Conservation (phyloP, 2,329 filamentous ascomycete species). For the Fusarium algeriense region DNA sequence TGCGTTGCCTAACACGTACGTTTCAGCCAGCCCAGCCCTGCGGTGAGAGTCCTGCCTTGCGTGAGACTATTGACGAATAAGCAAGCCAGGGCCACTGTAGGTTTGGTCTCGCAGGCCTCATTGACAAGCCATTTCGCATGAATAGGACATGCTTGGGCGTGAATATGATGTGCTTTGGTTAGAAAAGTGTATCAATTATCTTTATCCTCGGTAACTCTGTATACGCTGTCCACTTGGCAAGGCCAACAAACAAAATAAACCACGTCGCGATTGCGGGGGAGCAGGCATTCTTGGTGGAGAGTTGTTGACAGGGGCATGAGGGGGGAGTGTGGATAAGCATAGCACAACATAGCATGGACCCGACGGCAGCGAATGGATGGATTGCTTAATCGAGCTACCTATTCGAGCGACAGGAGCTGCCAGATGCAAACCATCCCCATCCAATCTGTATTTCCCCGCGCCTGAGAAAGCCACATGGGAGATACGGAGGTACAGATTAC, state of each 20-base stretch:
- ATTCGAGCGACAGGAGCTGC: slow-evolving; percentile 18
- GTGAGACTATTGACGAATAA: slow-evolving; percentile 19
- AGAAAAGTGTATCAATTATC: neutral
- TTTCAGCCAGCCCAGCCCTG: slow-evolving; percentile 34
- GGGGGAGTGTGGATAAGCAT: slow-evolving; percentile 31
- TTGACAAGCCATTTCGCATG: slow-evolving; percentile 15
- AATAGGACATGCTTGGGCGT: neutral
- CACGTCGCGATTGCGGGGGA: slow-evolving; percentile 38
- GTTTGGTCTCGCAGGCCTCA: slow-evolving; percentile 19
- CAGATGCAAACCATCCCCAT: slow-evolving; percentile 28
- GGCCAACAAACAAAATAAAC: slow-evolving; percentile 24
- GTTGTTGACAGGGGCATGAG: slow-evolving; percentile 27
- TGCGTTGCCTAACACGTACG: slow-evolving; percentile 21
- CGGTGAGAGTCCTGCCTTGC: slow-evolving; percentile 9
- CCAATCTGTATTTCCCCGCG: slow-evolving; percentile 12
- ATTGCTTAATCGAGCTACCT: slow-evolving; percentile 18
- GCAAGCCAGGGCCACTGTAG: neutral
- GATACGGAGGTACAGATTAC: neutral
- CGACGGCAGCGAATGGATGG: neutral
- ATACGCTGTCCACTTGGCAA: slow-evolving; percentile 30
- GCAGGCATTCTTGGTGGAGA: slow-evolving; percentile 34
- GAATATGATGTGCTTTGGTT: neutral
- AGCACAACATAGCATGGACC: no score
- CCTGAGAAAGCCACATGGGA: slow-evolving; percentile 22
- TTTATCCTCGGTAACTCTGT: slow-evolving; percentile 22